A percentile compares a stretch with the other conserved stretches of the same genome.
Conservation (phyloP, 345 rosid genomes). For the Citrus hindsii region DNA sequence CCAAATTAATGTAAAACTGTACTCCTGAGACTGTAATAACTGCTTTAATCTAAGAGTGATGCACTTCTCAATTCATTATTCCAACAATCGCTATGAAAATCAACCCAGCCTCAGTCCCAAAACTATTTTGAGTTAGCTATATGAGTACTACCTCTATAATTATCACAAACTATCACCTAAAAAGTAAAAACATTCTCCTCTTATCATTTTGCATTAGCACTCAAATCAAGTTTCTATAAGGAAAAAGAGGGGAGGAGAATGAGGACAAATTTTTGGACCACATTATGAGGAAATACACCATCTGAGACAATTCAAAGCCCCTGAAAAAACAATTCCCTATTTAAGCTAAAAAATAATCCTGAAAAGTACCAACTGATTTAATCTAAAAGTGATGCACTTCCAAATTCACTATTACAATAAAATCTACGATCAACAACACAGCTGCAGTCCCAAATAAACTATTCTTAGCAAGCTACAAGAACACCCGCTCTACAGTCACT, state of each 20-base stretch:
- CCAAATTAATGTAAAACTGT: neutral
- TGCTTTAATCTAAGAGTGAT: neutral
- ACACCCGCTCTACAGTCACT: neutral
- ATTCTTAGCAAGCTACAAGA: neutral
- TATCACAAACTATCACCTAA: neutral
- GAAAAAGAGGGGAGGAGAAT: no score
- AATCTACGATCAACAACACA: neutral
- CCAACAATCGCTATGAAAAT: neutral
- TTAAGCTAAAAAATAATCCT: neutral
- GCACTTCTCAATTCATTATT: neutral
- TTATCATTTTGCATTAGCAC: neutral
- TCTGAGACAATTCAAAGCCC: neutral
- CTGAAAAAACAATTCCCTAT: neutral
- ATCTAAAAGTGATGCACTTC: neutral
- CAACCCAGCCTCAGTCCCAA: neutral
- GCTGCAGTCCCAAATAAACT: neutral
- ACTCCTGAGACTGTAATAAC: neutral
- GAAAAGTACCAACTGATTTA: neutral
- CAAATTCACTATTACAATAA: neutral
- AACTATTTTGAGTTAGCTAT: neutral
- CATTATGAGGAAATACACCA: no score
- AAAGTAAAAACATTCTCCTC: neutral
- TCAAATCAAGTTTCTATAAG: neutral
- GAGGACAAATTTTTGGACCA: no score
- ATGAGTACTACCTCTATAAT: neutral